Conservation (phyloP, 805 yeast genomes). For the Saccharomycopsis capsularis region DNA sequence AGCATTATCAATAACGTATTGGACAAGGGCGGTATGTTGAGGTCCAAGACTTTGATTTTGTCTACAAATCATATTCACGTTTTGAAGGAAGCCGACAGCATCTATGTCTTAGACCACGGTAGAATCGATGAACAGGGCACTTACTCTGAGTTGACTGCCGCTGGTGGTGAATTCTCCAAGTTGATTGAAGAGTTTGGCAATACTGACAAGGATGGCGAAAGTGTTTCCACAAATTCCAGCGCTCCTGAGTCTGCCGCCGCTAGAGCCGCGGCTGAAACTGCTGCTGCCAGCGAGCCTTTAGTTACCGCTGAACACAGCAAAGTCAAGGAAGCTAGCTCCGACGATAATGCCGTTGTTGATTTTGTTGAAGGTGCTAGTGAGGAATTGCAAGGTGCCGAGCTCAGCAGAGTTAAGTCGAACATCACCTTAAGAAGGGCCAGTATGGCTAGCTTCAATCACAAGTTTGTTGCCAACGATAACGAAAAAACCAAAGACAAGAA, state of each 20-base stretch:
- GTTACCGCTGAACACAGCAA: slow-evolving; percentile 19
- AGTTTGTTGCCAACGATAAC: slow-evolving; percentile 23
- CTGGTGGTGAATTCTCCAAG: slow-evolving; percentile 26
- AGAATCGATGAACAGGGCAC: slow-evolving; percentile 52
- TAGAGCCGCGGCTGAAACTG: slow-evolving; percentile 23
- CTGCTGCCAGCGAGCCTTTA: slow-evolving; percentile 11
- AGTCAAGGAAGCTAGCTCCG: slow-evolving; percentile 10
- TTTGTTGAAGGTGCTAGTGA: slow-evolving; percentile 16
- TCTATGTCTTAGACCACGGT: slow-evolving; percentile 50
- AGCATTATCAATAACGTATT: slow-evolving; percentile 46
- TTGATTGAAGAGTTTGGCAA: slow-evolving; percentile 21
- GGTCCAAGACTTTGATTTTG: slow-evolving; percentile 45
- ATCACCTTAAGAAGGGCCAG: slow-evolving; percentile 51
- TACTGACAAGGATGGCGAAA: slow-evolving; percentile 23
- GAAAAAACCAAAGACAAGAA: slow-evolving; percentile 25
- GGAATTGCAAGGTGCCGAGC: slow-evolving; percentile 6
- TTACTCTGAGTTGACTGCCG: slow-evolving; percentile 40
- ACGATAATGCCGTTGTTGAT: slow-evolving; percentile 14
- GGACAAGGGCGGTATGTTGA: slow-evolving; percentile 39
- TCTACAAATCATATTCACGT: slow-evolving; percentile 55
- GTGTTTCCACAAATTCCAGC: too few relatives aligned
- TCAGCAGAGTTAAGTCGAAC: slow-evolving; percentile 6
- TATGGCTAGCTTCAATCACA: slow-evolving; percentile 49
- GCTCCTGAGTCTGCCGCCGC: slow-evolving; percentile 28
- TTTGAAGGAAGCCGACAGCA: slow-evolving; percentile 50